Conservation (phyloP, 2,329 filamentous ascomycete genomes). For the Trichoderma pleuroti region DNA sequence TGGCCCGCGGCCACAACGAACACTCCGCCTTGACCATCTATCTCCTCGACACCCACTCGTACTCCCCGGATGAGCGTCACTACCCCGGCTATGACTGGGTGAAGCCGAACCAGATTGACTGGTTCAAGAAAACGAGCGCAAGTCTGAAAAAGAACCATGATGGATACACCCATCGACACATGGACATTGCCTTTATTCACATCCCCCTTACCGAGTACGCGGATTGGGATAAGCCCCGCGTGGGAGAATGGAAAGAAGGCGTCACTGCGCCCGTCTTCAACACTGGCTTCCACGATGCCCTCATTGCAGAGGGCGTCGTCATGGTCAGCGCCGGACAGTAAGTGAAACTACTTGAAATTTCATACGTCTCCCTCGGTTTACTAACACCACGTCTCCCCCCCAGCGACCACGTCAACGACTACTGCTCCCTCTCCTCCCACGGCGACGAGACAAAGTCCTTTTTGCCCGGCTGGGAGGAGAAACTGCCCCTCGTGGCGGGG, state of each 20-base stretch:
- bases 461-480: slow-evolving; percentile 19
- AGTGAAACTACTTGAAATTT: slow-evolving; percentile 34
- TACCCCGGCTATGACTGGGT: slow-evolving; percentile 97
- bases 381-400: background rate
- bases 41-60: slow-evolving; percentile 87
- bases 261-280: slow-evolving; percentile 89
- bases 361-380: background rate
- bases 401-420: slow-evolving; percentile 94
- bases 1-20: slow-evolving; percentile 72
- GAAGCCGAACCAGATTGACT: slow-evolving; percentile 88
- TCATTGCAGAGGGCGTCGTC: slow-evolving; percentile 79
- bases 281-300: slow-evolving; percentile 84
- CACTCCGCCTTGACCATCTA: slow-evolving; percentile 95
- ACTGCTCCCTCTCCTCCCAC: slow-evolving; percentile 68
- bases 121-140: slow-evolving; percentile 80
- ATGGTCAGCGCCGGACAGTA: slow-evolving; percentile 90
- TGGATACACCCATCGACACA: slow-evolving; percentile 85
- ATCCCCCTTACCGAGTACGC: slow-evolving; percentile 91
- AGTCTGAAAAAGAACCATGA: slow-evolving; percentile 72
- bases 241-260: slow-evolving; percentile 73
- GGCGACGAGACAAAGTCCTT: slow-evolving; percentile 28
- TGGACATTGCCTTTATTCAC: slow-evolving; percentile 96
- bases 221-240: slow-evolving; percentile 53
- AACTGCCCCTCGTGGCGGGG: slow-evolving; percentile 28
- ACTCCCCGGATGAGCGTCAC: slow-evolving; percentile 82